Percentiles rank a stretch among this genome's conserved stretches.
phyloP scores from a whole-genome alignment of 768 basidiomycete species.

The Phallus indusiatus region DNA sequence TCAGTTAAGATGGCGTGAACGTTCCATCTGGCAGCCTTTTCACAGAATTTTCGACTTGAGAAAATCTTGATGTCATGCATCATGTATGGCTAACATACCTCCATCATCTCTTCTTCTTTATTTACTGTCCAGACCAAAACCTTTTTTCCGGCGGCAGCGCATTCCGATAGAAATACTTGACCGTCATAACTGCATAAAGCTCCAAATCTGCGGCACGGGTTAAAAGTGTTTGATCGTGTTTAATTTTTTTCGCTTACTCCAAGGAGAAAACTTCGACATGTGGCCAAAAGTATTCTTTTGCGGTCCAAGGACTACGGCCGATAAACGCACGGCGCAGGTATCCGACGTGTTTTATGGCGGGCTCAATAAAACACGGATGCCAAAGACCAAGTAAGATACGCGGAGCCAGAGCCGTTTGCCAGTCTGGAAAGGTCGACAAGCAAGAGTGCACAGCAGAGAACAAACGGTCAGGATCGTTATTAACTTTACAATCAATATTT shows the following conservation, averaged over 20 bases:
- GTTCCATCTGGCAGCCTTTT: conserved; percentile 66
- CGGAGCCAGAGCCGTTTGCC: conserved; percentile 70
- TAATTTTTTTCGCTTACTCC: conserved; percentile 60
- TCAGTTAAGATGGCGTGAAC: conserved; percentile 75
- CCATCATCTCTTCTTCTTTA: conserved; percentile 79
- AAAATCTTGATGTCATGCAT: neutral
- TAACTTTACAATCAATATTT: conserved; percentile 89
- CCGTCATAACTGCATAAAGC: conserved; percentile 27
- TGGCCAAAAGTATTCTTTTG: conserved; percentile 84
- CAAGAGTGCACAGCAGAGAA: conserved; percentile 69
- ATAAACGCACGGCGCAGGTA: conserved; percentile 84
- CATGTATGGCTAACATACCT: conserved; percentile 37
- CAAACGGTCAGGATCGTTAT: conserved; percentile 82
- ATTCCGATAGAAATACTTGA: conserved; percentile 58
- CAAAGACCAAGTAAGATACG: conserved; percentile 76
- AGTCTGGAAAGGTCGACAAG: conserved; percentile 54
- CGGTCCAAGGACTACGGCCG: conserved; percentile 58
- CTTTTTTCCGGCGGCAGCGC: conserved; percentile 68
- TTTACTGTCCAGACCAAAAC: conserved; percentile 98
- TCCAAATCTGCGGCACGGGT: conserved; percentile 3
- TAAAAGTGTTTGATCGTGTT: conserved; percentile 23
- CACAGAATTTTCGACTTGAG: conserved; percentile 42
- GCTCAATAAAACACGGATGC: conserved; percentile 83
- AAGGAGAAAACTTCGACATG: conserved; percentile 84
- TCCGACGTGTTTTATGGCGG: conserved; percentile 67